Percentiles rank a stretch among this genome's conserved stretches.
Evolutionary conservation across 768 basidiomycete species (phyloP).

Genomic region (Russula olivacea): DNA sequence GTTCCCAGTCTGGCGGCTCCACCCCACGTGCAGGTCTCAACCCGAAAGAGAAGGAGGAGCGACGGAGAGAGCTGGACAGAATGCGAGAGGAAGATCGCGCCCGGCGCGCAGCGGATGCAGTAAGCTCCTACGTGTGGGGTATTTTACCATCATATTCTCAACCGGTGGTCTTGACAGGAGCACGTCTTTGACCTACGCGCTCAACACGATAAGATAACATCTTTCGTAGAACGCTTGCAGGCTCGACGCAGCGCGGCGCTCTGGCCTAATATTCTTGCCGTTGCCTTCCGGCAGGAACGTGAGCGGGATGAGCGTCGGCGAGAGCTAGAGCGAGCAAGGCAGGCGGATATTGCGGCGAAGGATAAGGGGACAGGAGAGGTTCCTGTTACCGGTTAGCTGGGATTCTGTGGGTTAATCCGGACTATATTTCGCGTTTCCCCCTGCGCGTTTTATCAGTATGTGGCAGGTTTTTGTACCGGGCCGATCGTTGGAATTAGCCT

Average conservation of each 20-base stretch:
- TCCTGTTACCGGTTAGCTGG: slow-evolving; percentile 8
- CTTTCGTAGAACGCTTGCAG: slow-evolving; percentile 26
- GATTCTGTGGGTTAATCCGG: slow-evolving; percentile 11
- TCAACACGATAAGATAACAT: slow-evolving; percentile 28
- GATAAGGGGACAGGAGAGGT: slow-evolving; percentile 15
- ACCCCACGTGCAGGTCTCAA: slow-evolving; percentile 27
- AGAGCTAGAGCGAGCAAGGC: slow-evolving; percentile 17
- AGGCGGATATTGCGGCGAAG: slow-evolving; percentile 6
- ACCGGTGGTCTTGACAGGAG: slow-evolving; percentile 18
- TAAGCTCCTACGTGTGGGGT: slow-evolving; percentile 3
- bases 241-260: slow-evolving; percentile 23
- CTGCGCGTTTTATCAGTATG: slow-evolving; percentile 7
- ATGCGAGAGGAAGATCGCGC: slow-evolving; percentile 30
- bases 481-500: slow-evolving; percentile 9
- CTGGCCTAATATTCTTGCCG: slow-evolving; percentile 26
- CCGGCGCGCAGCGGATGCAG: slow-evolving; percentile 25
- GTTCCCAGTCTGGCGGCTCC: slow-evolving; percentile 21
- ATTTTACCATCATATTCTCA: background rate
- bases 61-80: slow-evolving; percentile 28
- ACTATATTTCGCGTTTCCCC: slow-evolving; percentile 6
- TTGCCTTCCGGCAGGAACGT: slow-evolving; percentile 24
- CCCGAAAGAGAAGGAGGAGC: slow-evolving; percentile 28
- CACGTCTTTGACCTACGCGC: slow-evolving; percentile 28
- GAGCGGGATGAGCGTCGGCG: slow-evolving; percentile 21
- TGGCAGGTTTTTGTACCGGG: slow-evolving; percentile 8